Percentiles rank a stretch among this genome's conserved stretches.
phyloP scores from a whole-genome alignment of 371 early-diverging fungal species.

The Mucor velutinosus region DNA sequence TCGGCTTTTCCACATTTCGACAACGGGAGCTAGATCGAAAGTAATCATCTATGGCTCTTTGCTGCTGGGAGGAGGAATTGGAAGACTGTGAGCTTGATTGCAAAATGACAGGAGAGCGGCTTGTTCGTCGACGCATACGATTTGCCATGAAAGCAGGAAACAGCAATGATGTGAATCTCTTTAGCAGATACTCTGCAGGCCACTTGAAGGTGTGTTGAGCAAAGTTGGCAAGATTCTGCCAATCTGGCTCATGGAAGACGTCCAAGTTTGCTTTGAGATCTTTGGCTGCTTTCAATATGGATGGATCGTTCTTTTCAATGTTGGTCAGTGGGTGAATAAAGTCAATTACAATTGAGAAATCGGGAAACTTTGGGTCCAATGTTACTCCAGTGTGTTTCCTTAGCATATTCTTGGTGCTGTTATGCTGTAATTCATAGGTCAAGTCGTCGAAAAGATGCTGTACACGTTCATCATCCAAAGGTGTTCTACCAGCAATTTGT shows the following conservation, averaged over 20 bases:
- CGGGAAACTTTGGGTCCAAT: conserved; percentile 21
- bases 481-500: not conserved
- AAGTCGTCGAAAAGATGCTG: conserved; percentile 25
- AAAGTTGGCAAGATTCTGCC: conserved; percentile 10
- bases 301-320: not conserved
- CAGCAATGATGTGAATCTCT: conserved; percentile 9
- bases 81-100: not conserved
- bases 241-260: conserved; percentile 19
- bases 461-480: conserved; percentile 16
- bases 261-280: not conserved
- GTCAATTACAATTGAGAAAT: conserved; percentile 16
- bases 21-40: not conserved
- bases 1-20: not conserved
- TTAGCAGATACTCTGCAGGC: conserved; percentile 11
- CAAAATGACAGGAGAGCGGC: not conserved
- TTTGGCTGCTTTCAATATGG: not conserved
- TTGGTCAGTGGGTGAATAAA: conserved; percentile 23
- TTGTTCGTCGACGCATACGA: not conserved
- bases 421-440: conserved; percentile 24
- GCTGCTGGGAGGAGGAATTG: not conserved
- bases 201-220: conserved; percentile 17
- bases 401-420: conserved; percentile 5
- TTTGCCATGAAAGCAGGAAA: conserved; percentile 25
- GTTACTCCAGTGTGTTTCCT: conserved; percentile 7
- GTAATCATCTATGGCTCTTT: conserved; percentile 2